Conservation (phyloP, 805 yeast genomes). For the Candida schatavii region DNA sequence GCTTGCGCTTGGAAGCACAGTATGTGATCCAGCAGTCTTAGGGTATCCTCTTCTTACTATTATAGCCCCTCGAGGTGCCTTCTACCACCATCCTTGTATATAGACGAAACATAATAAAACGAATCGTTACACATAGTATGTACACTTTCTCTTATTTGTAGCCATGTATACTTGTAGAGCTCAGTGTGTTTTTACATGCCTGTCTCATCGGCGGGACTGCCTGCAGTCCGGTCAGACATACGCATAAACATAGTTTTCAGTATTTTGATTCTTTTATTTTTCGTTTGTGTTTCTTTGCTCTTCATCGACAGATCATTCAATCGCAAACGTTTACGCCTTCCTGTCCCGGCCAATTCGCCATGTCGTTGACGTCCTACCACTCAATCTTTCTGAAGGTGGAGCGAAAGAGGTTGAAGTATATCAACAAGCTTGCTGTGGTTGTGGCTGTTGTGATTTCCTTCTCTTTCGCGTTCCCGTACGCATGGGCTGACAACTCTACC, state of each 20-base stretch:
- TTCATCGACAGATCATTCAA: too few species aligned
- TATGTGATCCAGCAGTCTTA: slow-evolving; percentile 19
- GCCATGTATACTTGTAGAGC: too few species aligned
- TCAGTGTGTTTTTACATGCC: too few species aligned
- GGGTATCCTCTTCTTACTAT: too few species aligned
- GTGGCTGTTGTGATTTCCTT: slow-evolving; percentile 24
- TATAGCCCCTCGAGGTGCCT: too few species aligned
- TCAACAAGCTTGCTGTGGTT: slow-evolving; percentile 28
- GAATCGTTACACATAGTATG: too few species aligned
- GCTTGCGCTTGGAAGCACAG: slow-evolving; percentile 35
- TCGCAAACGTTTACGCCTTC: not conserved
- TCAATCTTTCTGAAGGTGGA: slow-evolving; percentile 27
- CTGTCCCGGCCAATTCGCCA: slow-evolving; percentile 1
- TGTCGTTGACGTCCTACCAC: slow-evolving; percentile 17
- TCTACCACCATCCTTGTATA: too few species aligned
- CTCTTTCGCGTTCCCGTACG: slow-evolving; percentile 23
- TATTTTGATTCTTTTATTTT: too few species aligned
- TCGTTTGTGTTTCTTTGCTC: not conserved
- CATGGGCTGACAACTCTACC: not conserved
- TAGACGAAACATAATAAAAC: too few species aligned
- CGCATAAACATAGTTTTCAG: too few species aligned
- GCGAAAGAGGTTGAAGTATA: slow-evolving; percentile 33
- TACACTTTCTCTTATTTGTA: too few species aligned
- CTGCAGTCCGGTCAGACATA: not conserved
- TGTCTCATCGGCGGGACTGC: too few species aligned